These are phyloP conservation scores for Stephanocyclus meneghinianus DNA, from an alignment of 352 stramenopile genomes.

Conservation along the genomic window DNA sequence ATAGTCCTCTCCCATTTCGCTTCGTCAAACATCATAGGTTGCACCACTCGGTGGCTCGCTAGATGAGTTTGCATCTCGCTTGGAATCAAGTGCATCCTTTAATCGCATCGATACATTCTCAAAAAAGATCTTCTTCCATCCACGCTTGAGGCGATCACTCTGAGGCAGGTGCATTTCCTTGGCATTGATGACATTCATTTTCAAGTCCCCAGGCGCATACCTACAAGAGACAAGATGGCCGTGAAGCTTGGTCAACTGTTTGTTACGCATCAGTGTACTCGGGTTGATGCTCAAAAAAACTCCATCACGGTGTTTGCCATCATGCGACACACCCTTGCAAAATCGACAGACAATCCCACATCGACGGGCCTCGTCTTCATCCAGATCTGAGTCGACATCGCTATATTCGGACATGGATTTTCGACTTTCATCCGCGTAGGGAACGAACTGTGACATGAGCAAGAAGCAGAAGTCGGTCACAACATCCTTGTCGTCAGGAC, in stretches of 20 bases:
- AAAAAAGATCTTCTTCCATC: constrained; percentile 48
- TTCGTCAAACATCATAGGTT: too few relatives aligned
- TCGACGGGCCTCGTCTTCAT: constrained; percentile 19
- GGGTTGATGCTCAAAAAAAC: constrained; percentile 39
- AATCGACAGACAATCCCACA: constrained; percentile 28
- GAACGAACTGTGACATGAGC: constrained; percentile 37
- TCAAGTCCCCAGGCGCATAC: constrained; percentile 35
- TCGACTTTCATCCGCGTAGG: constrained; percentile 9
- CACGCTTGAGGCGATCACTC: constrained; percentile 31
- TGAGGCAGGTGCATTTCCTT: constrained; percentile 43
- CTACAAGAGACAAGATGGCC: constrained; percentile 28
- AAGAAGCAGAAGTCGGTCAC: constrained; percentile 35
- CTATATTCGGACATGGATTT: not conserved
- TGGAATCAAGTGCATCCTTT: constrained; percentile 1
- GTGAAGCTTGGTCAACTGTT: constrained; percentile 38
- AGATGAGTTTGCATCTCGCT: not conserved
- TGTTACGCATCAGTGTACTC: constrained; percentile 33
- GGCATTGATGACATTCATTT: constrained; percentile 18
- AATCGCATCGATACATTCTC: constrained; percentile 25
- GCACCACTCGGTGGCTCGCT: not conserved
- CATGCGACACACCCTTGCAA: constrained; percentile 25
- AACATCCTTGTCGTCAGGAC: constrained; percentile 19
- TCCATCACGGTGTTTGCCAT: constrained; percentile 23
- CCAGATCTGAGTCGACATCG: constrained; percentile 12
- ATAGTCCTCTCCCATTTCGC: not conserved